Evolutionary conservation across 1,139 yeast species (phyloP).

Genomic region (Pichia sp.): DNA sequence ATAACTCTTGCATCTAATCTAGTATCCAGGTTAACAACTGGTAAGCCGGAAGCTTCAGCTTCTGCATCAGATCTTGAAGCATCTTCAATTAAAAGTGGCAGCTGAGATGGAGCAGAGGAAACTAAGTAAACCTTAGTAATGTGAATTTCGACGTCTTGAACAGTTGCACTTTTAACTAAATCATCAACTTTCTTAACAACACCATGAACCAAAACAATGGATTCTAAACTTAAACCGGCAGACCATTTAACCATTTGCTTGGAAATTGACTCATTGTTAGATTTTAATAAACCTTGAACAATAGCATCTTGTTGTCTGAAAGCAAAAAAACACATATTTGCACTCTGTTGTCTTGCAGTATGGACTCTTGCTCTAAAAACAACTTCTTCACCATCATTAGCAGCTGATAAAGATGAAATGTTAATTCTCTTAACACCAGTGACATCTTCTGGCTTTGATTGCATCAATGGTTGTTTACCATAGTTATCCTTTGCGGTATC

Average conservation of each 20-base stretch:
- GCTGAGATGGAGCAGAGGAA: constrained; percentile 84
- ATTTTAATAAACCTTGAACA: constrained; percentile 79
- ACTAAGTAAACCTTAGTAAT: constrained; percentile 68
- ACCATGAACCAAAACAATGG: constrained; percentile 90
- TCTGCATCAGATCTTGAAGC: constrained; percentile 93
- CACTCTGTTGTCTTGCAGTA: constrained; percentile 91
- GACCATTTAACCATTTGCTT: constrained; percentile 98
- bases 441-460: constrained; percentile 47
- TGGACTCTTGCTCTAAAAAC: constrained; percentile 92
- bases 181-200: constrained; percentile 77
- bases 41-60: constrained; percentile 87
- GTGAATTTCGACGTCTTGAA: constrained; percentile 83
- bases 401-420: constrained; percentile 50
- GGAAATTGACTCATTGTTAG: constrained; percentile 61
- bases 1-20: constrained; percentile 92
- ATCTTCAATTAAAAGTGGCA: constrained; percentile 93
- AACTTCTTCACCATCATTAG: constrained; percentile 72
- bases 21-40: constrained; percentile 92
- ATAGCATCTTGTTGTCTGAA: constrained; percentile 83
- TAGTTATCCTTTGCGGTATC: constrained; percentile 85
- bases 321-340: constrained; percentile 84
- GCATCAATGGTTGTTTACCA: constrained; percentile 85
- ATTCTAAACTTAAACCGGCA: constrained; percentile 76
- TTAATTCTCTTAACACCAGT: constrained; percentile 55
- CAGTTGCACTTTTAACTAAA: constrained; percentile 82